phyloP scores from a whole-genome alignment of 441 rosid species.

The Iberis amara region DNA sequence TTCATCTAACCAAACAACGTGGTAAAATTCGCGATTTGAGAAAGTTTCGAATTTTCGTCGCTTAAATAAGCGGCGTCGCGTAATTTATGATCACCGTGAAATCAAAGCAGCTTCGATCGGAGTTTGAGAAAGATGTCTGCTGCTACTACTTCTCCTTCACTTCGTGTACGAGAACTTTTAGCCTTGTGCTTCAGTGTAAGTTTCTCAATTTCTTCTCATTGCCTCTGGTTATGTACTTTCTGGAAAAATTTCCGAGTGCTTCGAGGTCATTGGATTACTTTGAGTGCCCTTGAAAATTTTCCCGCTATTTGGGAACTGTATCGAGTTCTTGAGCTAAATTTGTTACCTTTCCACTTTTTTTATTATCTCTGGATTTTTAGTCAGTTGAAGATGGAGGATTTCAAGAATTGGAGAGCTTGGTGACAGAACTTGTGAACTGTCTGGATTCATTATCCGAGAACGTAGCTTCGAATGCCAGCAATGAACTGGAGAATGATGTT shows the following conservation, averaged over 20 bases:
- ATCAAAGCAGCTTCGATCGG: constrained; percentile 14
- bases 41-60: background rate
- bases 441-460: constrained; percentile 44
- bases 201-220: constrained; percentile 10
- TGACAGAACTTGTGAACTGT: constrained; percentile 40
- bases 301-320: background rate
- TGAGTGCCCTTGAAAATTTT: background rate
- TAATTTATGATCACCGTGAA: background rate
- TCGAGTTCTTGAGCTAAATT: background rate
- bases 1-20: constrained; percentile 21
- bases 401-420: constrained; percentile 34
- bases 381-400: constrained; percentile 42
- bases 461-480: constrained; percentile 30
- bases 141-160: constrained; percentile 24
- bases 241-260: background rate
- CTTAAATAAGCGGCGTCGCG: constrained; percentile 12
- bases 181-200: constrained; percentile 45
- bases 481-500: constrained; percentile 36
- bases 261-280: constrained; percentile 2
- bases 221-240: background rate
- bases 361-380: constrained; percentile 26
- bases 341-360: background rate
- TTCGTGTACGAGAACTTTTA: constrained; percentile 41
- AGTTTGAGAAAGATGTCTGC: constrained; percentile 27
- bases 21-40: constrained; percentile 1